Evolutionary conservation across 805 yeast species (phyloP).

Genomic region (Candida ovalis): DNA sequence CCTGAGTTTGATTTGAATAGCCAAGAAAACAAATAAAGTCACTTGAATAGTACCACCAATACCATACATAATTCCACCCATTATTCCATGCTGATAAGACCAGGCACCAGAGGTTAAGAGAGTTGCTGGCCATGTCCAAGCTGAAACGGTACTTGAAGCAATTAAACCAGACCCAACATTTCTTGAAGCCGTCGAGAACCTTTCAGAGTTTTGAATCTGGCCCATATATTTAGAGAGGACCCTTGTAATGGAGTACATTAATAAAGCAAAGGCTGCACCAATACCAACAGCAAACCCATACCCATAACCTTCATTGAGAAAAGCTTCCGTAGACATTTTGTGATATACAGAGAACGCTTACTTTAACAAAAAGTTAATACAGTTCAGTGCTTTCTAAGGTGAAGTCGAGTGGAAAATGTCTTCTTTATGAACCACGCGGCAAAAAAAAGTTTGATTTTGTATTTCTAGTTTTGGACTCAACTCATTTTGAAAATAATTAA

Average conservation of each 20-base stretch:
- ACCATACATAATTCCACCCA: slow-evolving; percentile 37
- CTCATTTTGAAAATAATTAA: too few relatives aligned
- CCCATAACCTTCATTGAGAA: slow-evolving; percentile 34
- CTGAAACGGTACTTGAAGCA: slow-evolving; percentile 40
- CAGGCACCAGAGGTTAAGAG: slow-evolving; percentile 35
- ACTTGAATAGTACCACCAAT: slow-evolving; percentile 37
- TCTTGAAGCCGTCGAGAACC: slow-evolving; percentile 38
- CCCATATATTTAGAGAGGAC: slow-evolving; percentile 35
- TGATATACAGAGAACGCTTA: too few relatives aligned
- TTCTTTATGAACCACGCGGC: too few relatives aligned
- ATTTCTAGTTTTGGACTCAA: too few relatives aligned
- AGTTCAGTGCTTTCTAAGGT: too few relatives aligned
- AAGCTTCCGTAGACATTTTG: slow-evolving; percentile 17
- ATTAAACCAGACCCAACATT: slow-evolving; percentile 39
- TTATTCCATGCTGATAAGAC: slow-evolving; percentile 41
- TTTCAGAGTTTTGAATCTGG: slow-evolving; percentile 39
- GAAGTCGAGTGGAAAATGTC: too few relatives aligned
- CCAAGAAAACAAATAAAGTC: slow-evolving; percentile 33
- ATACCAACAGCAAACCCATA: slow-evolving; percentile 40
- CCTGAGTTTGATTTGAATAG: slow-evolving; percentile 36
- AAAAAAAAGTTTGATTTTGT: too few relatives aligned
- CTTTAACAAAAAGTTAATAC: too few relatives aligned
- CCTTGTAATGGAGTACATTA: slow-evolving; percentile 37
- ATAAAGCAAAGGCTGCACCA: slow-evolving; percentile 43
- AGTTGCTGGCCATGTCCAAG: slow-evolving; percentile 49